Evolutionary conservation across 306 rosid species (phyloP), one percentile per base, ranked within the genome.

Genomic region (Cucumis melo): DNA sequence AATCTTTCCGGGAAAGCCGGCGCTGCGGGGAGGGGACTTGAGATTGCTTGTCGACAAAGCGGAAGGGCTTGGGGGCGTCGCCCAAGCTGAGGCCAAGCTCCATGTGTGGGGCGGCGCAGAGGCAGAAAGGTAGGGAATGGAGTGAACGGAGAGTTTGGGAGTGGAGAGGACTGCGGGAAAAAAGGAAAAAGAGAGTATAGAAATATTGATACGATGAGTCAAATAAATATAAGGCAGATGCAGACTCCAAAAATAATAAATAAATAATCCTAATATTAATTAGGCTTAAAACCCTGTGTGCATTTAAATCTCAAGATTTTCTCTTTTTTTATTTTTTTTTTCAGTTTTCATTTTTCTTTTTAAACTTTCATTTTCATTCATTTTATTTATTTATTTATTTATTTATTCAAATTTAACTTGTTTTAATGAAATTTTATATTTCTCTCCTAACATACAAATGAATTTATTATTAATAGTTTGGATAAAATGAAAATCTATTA

Each of bases 11-110:
- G 53, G 73, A 46, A 76, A 17, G 17, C 0, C 74, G 15, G 20
- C 41, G 65, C 51, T 67, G 11, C 3, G 8, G 79, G 39, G 34
- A n/a, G 6, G 21, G 12, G 7, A 38, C 44, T 17, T 61, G 7
- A 6, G 10, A 73, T 24, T 78, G 63, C 60, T 71, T 79, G 12
- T 79, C 83, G 8, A 63, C 14, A 44, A 81, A 73, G 5, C 81
- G 78, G 51, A 81, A 77, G 8, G 78, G 70, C 14, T 54, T 64
- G 10, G 78, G 68, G 11, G 78, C 36, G 46, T 76, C 86, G 58
- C 86, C 86, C 27, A 83, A 61, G 78, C 81, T 79, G 55, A 83
- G 64, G 17, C 86, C 80, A 21, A 83, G 86, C 68, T 83, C 86
- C 86, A 83, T 83, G 38, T 27, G 36, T 50, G 78, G 67, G 66